Conservation (phyloP, 2,329 filamentous ascomycete genomes). For the Byssothecium circinans region DNA sequence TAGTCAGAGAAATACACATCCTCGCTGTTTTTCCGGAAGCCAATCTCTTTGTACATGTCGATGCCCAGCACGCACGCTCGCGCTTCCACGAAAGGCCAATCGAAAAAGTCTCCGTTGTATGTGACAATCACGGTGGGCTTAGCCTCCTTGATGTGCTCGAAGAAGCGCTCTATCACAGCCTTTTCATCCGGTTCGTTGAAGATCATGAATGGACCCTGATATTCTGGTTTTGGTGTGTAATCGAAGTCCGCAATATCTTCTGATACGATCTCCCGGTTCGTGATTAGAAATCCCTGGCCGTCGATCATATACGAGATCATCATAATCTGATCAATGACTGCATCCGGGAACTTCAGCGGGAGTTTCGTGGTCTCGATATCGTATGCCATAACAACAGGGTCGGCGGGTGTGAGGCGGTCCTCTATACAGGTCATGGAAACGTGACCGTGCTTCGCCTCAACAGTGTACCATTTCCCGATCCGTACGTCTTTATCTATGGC, state of each 20-base stretch:
- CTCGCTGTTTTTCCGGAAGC: slow-evolving; percentile 91
- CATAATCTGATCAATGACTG: slow-evolving; percentile 95
- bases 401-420: slow-evolving; percentile 84
- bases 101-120: slow-evolving; percentile 99
- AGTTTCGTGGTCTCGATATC: slow-evolving; percentile 98
- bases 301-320: slow-evolving; percentile 99
- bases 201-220: slow-evolving; percentile 91
- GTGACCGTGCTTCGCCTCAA: slow-evolving; percentile 89
- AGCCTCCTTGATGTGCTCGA: slow-evolving; percentile 91
- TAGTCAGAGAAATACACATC: slow-evolving; percentile 96
- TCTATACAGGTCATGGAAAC: slow-evolving; percentile 83
- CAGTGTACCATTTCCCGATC: slow-evolving; percentile 94
- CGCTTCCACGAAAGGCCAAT: slow-evolving; percentile 98
- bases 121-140: slow-evolving; percentile 95
- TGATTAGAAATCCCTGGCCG: slow-evolving; percentile 95
- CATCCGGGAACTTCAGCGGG: slow-evolving; percentile 94
- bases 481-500: slow-evolving; percentile 97
- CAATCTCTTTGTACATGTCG: slow-evolving; percentile 99
- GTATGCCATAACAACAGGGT: slow-evolving; percentile 97
- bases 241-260: slow-evolving; percentile 98
- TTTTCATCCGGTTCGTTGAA: slow-evolving; percentile 98
- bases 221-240: slow-evolving; percentile 96
- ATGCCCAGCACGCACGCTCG: slow-evolving; percentile 92
- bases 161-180: slow-evolving; percentile 84
- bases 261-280: slow-evolving; percentile 94